These are phyloP conservation scores for Physaria fendleri DNA, from an alignment of 345 rosid genomes.

Conservation along the genomic window DNA sequence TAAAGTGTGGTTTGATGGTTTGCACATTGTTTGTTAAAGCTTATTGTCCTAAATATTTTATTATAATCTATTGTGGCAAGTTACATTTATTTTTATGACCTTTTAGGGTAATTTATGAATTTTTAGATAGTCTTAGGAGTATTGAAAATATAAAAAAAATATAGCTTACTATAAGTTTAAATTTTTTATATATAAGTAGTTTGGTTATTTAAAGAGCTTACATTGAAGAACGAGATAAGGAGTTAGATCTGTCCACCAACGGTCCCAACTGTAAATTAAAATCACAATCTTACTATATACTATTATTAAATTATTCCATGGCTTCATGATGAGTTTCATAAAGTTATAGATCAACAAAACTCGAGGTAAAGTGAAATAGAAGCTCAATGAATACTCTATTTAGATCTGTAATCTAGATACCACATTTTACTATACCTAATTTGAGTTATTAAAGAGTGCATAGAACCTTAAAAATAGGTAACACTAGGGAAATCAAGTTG, in stretches of 20 bases:
- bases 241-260: conserved; percentile 24
- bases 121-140: too few relatives aligned
- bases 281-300: not conserved
- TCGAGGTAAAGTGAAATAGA: not conserved
- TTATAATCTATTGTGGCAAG: not conserved
- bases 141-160: too few relatives aligned
- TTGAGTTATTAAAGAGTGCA: not conserved
- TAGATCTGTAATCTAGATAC: too few relatives aligned
- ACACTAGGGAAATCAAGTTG: not conserved
- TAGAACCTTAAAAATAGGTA: not conserved
- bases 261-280: conserved; percentile 28
- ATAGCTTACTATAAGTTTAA: too few relatives aligned
- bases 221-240: conserved; percentile 26
- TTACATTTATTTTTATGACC: too few relatives aligned
- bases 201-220: too few relatives aligned
- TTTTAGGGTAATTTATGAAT: too few relatives aligned
- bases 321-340: not conserved
- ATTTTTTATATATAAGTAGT: too few relatives aligned
- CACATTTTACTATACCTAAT: not conserved
- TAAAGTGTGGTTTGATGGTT: conserved; percentile 9
- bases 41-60: not conserved
- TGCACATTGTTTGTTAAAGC: conserved; percentile 13
- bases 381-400: not conserved
- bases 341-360: not conserved
- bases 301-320: not conserved